Evolutionary conservation across 169 alveolate species (phyloP).

Genomic region (Plasmodium vivax): DNA sequence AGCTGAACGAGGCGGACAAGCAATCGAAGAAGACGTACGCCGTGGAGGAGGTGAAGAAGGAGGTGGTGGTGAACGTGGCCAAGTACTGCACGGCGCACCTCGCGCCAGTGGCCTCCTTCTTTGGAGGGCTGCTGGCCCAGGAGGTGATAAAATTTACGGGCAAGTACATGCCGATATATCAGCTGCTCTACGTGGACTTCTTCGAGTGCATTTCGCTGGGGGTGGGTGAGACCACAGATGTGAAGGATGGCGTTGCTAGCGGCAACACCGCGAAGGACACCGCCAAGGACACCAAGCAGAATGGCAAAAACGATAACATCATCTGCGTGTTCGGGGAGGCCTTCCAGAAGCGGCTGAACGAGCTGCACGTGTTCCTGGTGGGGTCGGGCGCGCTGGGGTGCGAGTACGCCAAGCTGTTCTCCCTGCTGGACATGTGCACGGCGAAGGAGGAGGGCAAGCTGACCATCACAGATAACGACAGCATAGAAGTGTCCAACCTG

Average conservation of each 20-base stretch:
- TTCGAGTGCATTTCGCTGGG: constrained; percentile 85
- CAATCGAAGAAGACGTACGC: constrained; percentile 75
- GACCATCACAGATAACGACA: constrained; percentile 97
- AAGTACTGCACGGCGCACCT: constrained; percentile 86
- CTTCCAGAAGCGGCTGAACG: constrained; percentile 76
- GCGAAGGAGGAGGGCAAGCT: constrained; percentile 84
- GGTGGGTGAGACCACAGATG: constrained; percentile 74
- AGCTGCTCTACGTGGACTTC: constrained; percentile 96
- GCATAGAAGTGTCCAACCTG: constrained; percentile 96
- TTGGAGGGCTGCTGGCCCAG: constrained; percentile 98
- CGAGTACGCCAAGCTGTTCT: constrained; percentile 96
- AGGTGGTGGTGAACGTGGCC: constrained; percentile 87
- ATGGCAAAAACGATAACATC: constrained; percentile 78
- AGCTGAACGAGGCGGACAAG: constrained; percentile 74
- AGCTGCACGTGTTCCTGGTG: constrained; percentile 83
- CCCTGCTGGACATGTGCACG: constrained; percentile 96
- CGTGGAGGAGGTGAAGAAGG: constrained; percentile 90
- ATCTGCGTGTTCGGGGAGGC: constrained; percentile 81
- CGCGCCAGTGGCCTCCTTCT: constrained; percentile 96
- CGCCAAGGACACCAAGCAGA: constrained; percentile 1
- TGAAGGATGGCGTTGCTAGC: constrained; percentile 20
- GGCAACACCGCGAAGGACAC: too few species aligned
- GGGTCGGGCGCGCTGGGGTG: constrained; percentile 99
- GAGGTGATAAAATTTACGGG: constrained; percentile 98
- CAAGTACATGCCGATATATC: constrained; percentile 97